Percentiles rank a stretch among this genome's conserved stretches.
Conservation (phyloP, 129 eudicot species). For the Rutidosis leptorrhynchoides region DNA sequence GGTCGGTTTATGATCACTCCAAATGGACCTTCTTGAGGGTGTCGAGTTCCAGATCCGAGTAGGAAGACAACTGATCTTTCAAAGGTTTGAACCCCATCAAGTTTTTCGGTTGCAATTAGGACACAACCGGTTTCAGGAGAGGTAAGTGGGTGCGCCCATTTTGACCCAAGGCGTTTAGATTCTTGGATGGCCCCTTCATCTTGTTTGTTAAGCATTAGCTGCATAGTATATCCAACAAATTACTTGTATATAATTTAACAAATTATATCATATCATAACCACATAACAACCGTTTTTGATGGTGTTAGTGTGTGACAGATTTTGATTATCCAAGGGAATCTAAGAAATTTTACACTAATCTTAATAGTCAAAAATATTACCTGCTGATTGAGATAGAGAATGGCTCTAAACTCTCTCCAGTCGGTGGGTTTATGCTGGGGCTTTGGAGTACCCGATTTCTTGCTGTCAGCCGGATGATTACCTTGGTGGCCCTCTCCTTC, state of each 20-base stretch:
- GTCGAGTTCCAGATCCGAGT: slow-evolving; percentile 74
- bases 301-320: not conserved
- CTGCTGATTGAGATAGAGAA: slow-evolving; percentile 58
- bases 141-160: slow-evolving; percentile 96
- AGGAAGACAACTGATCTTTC: slow-evolving; percentile 88
- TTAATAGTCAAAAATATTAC: slow-evolving; percentile 32
- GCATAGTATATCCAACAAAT: slow-evolving; percentile 29
- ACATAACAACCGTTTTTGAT: not conserved
- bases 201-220: slow-evolving; percentile 44
- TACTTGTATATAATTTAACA: no score
- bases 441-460: slow-evolving; percentile 48
- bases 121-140: slow-evolving; percentile 87
- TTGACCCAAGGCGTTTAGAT: slow-evolving; percentile 59
- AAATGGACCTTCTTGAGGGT: slow-evolving; percentile 76
- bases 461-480: slow-evolving; percentile 49
- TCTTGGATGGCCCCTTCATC: slow-evolving; percentile 36
- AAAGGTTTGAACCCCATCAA: slow-evolving; percentile 75
- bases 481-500: slow-evolving; percentile 64
- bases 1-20: slow-evolving; percentile 84
- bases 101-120: slow-evolving; percentile 89
- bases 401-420: slow-evolving; percentile 96
- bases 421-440: slow-evolving; percentile 49
- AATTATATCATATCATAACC: no score
- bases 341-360: not conserved
- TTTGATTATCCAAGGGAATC: not conserved